Percentiles rank a stretch among this genome's conserved stretches.
Conservation (phyloP, 192 early-diverging fungal genomes). For the Gamsiella multidivaricata region DNA sequence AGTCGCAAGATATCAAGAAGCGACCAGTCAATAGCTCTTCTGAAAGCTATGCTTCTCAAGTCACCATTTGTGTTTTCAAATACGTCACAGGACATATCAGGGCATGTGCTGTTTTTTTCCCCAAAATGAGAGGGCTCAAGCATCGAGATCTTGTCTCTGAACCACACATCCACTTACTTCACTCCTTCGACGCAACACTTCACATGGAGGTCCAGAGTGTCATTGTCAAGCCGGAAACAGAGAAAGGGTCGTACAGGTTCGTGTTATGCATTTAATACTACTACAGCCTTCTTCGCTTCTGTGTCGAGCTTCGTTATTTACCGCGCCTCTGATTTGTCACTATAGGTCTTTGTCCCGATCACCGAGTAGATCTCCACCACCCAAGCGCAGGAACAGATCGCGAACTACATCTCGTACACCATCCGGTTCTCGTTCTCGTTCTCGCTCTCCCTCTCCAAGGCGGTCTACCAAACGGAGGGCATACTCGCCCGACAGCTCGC, state of each 20-base stretch:
- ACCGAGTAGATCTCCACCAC: constrained; percentile 27
- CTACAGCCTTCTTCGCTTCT: too few relatives aligned
- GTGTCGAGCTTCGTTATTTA: background rate
- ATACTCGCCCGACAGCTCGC: constrained; percentile 23
- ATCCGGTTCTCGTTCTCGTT: constrained; percentile 17
- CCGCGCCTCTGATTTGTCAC: constrained; percentile 6
- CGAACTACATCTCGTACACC: constrained; percentile 34
- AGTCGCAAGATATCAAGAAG: too few relatives aligned
- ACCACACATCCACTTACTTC: background rate
- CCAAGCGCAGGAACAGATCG: constrained; percentile 18
- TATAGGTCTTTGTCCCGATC: constrained; percentile 37
- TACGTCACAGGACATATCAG: too few relatives aligned
- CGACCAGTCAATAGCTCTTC: too few relatives aligned
- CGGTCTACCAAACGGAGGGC: constrained; percentile 34
- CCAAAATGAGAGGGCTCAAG: too few relatives aligned
- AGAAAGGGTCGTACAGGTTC: constrained; percentile 2
- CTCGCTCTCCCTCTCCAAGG: constrained; percentile 25
- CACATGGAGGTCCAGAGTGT: constrained; percentile 31
- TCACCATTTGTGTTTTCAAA: too few relatives aligned
- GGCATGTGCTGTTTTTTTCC: too few relatives aligned
- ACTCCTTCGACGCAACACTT: constrained; percentile 1
- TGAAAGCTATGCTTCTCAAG: too few relatives aligned
- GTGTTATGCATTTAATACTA: background rate
- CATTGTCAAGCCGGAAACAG: constrained; percentile 12
- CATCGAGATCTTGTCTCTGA: background rate